phyloP scores from a whole-genome alignment of 768 basidiomycete genomes.

The Tricholoma hemisulphureum region DNA sequence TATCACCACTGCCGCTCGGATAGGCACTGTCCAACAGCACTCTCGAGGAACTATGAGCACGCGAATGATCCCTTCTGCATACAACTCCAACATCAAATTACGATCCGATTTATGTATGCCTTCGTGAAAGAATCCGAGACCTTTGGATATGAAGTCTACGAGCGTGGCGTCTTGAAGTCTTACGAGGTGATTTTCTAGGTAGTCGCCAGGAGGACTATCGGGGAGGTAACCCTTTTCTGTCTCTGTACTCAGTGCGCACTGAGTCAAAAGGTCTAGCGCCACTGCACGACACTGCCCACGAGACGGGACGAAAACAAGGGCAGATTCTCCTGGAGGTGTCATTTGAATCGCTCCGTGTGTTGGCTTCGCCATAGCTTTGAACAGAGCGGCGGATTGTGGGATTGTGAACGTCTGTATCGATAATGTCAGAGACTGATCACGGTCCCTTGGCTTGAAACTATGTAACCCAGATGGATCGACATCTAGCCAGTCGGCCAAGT shows the following conservation, averaged over 20 bases:
- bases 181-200: slow-evolving; percentile 57
- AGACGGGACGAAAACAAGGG: slow-evolving; percentile 89
- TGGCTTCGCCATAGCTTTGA: slow-evolving; percentile 92
- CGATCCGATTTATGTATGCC: slow-evolving; percentile 68
- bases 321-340: slow-evolving; percentile 42
- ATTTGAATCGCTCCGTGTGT: slow-evolving; percentile 71
- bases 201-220: slow-evolving; percentile 43
- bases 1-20: slow-evolving; percentile 77
- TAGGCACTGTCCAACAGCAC: slow-evolving; percentile 85
- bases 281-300: slow-evolving; percentile 69
- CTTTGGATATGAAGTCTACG: slow-evolving; percentile 73
- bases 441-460: slow-evolving; percentile 78
- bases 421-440: slow-evolving; percentile 73
- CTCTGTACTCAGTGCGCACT: slow-evolving; percentile 75
- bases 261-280: slow-evolving; percentile 84
- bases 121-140: slow-evolving; percentile 85
- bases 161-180: slow-evolving; percentile 63
- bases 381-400: slow-evolving; percentile 80
- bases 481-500: slow-evolving; percentile 82
- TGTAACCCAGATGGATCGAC: slow-evolving; percentile 63
- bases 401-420: slow-evolving; percentile 79
- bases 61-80: slow-evolving; percentile 72
- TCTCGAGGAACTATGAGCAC: slow-evolving; percentile 83
- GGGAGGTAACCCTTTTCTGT: slow-evolving; percentile 68
- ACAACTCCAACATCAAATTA: slow-evolving; percentile 74